Evolutionary conservation across 495 filamentous ascomycete species (phyloP).

Genomic region (Pyrenula massariospora): DNA sequence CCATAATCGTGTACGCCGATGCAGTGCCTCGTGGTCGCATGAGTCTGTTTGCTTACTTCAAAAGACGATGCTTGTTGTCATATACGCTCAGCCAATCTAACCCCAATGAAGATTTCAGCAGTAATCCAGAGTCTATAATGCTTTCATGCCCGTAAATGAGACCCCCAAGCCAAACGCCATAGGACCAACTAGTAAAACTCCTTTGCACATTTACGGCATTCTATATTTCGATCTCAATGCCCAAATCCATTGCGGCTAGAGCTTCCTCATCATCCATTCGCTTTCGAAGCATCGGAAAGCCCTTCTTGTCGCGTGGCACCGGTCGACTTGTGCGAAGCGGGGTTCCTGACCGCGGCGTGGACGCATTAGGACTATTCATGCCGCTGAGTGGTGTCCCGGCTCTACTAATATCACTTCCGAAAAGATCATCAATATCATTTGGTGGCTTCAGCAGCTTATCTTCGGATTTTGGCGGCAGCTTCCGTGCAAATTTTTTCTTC

Average conservation of each 20-base stretch:
- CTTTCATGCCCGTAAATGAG: no score
- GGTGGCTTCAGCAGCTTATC: neutral
- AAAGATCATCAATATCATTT: slow-evolving; percentile 20
- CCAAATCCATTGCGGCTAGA: slow-evolving; percentile 68
- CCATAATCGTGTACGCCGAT: no score
- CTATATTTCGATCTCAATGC: slow-evolving; percentile 67
- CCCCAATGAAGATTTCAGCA: no score
- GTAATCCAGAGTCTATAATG: no score
- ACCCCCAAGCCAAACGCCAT: no score
- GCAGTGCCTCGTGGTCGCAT: no score
- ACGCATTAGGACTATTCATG: slow-evolving; percentile 11
- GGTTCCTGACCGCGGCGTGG: slow-evolving; percentile 26
- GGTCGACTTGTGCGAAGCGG: slow-evolving; percentile 27
- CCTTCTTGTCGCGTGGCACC: slow-evolving; percentile 43
- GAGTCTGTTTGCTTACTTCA: no score
- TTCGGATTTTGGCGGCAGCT: slow-evolving; percentile 7
- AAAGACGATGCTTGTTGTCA: no score
- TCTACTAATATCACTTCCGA: slow-evolving; percentile 39
- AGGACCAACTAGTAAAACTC: no score
- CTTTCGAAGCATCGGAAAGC: slow-evolving; percentile 53
- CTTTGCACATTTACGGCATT: no score
- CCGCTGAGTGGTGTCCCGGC: slow-evolving; percentile 45
- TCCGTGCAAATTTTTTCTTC: slow-evolving; percentile 46
- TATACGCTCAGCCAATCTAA: no score
- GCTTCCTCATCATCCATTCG: slow-evolving; percentile 76